Percentiles rank a stretch among this genome's conserved stretches.
These are phyloP conservation scores for Niveomyces coronatus DNA, from an alignment of 2,329 filamentous ascomycete genomes.

Conservation along the genomic window DNA sequence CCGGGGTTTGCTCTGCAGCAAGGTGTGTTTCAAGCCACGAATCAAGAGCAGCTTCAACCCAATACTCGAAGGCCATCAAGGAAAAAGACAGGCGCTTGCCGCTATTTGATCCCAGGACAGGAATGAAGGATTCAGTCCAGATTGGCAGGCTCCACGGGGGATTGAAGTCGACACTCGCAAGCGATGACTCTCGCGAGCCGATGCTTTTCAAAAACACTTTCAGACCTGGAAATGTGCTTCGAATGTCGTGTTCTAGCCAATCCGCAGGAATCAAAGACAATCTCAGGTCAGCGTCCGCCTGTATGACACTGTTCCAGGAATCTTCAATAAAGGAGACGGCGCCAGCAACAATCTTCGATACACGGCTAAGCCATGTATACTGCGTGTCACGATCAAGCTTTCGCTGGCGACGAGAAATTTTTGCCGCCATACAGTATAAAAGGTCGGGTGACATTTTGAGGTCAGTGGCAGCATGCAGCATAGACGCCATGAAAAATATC, in stretches of 20 bases:
- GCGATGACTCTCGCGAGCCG: background rate
- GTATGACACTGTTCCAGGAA: background rate
- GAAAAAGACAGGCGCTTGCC: background rate
- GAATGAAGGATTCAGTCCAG: background rate
- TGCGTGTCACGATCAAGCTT: conserved; percentile 24
- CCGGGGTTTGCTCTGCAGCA: conserved; percentile 16
- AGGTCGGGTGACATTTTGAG: conserved; percentile 17
- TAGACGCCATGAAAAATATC: conserved; percentile 30
- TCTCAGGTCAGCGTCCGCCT: background rate
- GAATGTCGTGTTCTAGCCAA: background rate
- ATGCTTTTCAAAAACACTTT: background rate
- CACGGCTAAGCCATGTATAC: conserved; percentile 9
- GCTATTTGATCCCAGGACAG: too few relatives aligned
- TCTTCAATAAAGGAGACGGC: background rate
- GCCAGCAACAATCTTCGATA: background rate
- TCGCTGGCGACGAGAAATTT: conserved; percentile 29
- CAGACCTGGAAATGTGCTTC: background rate
- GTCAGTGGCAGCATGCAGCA: conserved; percentile 20
- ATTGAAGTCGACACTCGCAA: background rate
- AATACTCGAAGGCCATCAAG: conserved; percentile 34
- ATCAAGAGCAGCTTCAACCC: conserved; percentile 31
- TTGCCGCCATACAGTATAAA: conserved; percentile 31
- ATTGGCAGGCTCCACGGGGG: background rate
- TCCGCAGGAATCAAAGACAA: background rate
- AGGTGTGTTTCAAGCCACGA: conserved; percentile 25